phyloP scores from a whole-genome alignment of 108 stramenopile species.

The Nitzschia palea region DNA sequence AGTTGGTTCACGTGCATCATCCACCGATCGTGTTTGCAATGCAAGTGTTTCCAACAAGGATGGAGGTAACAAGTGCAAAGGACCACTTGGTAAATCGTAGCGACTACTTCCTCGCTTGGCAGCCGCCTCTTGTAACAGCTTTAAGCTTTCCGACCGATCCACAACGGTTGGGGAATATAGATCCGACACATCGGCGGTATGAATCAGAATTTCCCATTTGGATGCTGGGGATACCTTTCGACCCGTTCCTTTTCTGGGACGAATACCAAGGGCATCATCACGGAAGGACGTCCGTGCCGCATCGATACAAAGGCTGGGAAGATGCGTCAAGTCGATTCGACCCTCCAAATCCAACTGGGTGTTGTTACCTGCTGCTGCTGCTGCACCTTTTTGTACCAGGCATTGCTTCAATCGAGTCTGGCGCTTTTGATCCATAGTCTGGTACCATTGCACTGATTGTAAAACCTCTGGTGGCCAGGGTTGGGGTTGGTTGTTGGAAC shows the following conservation, averaged over 20 bases:
- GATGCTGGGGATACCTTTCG: constrained; percentile 57
- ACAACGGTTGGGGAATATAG: constrained; percentile 48
- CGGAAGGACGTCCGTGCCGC: constrained; percentile 73
- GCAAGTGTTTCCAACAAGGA: constrained; percentile 61
- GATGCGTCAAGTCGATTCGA: constrained; percentile 54
- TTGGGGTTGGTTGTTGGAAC: constrained; percentile 13
- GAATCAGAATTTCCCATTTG: constrained; percentile 83
- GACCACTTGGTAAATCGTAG: constrained; percentile 80
- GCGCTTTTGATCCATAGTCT: constrained; percentile 32
- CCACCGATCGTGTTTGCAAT: constrained; percentile 23
- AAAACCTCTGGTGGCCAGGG: constrained; percentile 68
- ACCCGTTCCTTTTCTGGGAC: constrained; percentile 65
- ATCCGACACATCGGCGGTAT: constrained; percentile 84
- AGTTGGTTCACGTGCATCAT: constrained; percentile 8
- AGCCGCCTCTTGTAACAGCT: constrained; percentile 45
- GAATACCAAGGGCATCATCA: constrained; percentile 85
- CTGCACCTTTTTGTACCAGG: neutral
- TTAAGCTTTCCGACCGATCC: neutral
- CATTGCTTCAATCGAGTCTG: constrained; percentile 21
- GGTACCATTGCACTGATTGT: constrained; percentile 54
- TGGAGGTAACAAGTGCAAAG: constrained; percentile 82
- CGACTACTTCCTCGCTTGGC: constrained; percentile 66
- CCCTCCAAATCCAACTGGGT: constrained; percentile 26
- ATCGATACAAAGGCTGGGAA: constrained; percentile 83
- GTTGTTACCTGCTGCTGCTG: constrained; percentile 1